These are phyloP conservation scores for Kwoniella newhampshirensis DNA, from an alignment of 768 basidiomycete species.

Conservation along the genomic window DNA sequence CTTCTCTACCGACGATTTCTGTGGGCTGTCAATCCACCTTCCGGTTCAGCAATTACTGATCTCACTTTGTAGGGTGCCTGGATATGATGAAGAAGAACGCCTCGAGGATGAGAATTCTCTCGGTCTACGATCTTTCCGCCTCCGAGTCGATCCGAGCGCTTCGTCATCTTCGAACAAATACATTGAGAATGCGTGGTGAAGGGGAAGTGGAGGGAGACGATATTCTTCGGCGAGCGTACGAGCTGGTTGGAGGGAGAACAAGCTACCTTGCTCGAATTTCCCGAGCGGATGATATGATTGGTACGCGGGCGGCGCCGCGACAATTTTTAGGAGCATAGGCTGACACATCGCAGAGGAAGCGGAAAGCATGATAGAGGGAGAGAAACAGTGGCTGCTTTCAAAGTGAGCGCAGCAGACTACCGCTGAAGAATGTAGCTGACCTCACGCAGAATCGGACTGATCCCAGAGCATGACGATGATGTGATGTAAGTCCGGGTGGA, in stretches of 20 bases:
- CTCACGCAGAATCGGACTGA: slow-evolving; percentile 63
- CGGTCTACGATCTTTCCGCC: slow-evolving; percentile 67
- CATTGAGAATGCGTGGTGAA: slow-evolving; percentile 8
- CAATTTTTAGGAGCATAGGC: neutral
- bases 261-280: slow-evolving; percentile 72
- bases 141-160: slow-evolving; percentile 65
- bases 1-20: slow-evolving; percentile 78
- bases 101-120: slow-evolving; percentile 73
- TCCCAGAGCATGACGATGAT: slow-evolving; percentile 68
- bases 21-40: slow-evolving; percentile 40
- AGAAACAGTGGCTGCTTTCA: slow-evolving; percentile 76
- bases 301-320: slow-evolving; percentile 36
- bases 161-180: slow-evolving; percentile 58
- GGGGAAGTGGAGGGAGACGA: slow-evolving; percentile 50
- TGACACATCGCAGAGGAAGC: slow-evolving; percentile 56
- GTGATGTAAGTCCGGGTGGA: slow-evolving; percentile 43
- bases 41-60: neutral
- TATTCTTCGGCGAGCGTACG: slow-evolving; percentile 59
- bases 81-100: slow-evolving; percentile 61
- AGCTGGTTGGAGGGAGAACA: slow-evolving; percentile 73
- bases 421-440: neutral
- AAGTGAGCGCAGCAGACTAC: slow-evolving; percentile 53
- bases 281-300: slow-evolving; percentile 63
- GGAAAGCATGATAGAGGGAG: slow-evolving; percentile 65
- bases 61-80: slow-evolving; percentile 27